Evolutionary conservation across 2,329 filamentous ascomycete species (phyloP).

Genomic region (Fonsecaea pedrosoi): DNA sequence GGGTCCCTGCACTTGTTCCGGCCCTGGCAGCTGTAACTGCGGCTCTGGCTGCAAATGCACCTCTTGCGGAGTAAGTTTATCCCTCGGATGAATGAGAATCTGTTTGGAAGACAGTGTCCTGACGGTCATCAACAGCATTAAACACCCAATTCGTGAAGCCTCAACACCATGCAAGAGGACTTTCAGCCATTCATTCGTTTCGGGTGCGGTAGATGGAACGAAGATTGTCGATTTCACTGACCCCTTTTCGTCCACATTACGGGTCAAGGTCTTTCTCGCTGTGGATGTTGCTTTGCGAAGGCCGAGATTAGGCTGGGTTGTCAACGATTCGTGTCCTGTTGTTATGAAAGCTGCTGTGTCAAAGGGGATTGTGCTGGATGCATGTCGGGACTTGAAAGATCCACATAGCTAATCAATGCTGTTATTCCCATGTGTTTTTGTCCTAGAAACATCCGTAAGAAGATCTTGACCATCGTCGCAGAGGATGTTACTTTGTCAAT

Average conservation of each 20-base stretch:
- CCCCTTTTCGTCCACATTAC: background rate
- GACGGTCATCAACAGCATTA: background rate
- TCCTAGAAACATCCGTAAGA: background rate
- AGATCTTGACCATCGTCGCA: background rate
- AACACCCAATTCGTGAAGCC: background rate
- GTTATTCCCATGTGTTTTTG: background rate
- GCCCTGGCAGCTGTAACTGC: constrained; percentile 27
- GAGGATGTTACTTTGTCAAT: no score
- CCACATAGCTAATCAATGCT: constrained; percentile 1
- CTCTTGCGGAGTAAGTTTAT: constrained; percentile 27
- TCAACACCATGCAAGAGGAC: background rate
- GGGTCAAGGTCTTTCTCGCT: background rate
- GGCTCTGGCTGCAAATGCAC: constrained; percentile 31
- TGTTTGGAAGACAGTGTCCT: background rate
- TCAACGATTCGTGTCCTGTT: background rate
- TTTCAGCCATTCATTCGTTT: background rate
- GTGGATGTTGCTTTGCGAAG: background rate
- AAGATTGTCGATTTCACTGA: background rate
- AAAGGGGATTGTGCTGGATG: background rate
- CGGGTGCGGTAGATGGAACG: background rate
- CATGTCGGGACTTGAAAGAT: background rate
- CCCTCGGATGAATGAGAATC: background rate
- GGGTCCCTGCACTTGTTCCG: constrained; percentile 31
- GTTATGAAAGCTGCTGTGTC: background rate
- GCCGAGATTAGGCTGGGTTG: background rate